Conservation (phyloP, 176 grass and related monocot species). For the Leersia perrieri region DNA sequence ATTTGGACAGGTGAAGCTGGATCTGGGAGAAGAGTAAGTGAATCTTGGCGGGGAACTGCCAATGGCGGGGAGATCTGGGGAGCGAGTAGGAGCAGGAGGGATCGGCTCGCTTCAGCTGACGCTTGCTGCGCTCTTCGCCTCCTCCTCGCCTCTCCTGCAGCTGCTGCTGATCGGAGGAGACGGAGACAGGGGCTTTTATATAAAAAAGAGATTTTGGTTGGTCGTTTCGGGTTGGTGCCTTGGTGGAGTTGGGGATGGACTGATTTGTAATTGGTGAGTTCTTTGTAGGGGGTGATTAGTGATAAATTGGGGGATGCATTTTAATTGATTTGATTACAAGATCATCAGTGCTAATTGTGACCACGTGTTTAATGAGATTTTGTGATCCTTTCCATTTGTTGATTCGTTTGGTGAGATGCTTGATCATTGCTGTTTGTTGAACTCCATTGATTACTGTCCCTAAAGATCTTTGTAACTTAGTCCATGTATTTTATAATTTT, state of each 20-base stretch:
- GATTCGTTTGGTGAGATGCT: background rate
- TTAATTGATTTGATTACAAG: conserved; percentile 4
- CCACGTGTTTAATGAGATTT: conserved; percentile 29
- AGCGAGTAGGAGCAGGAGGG: background rate
- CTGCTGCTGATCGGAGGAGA: conserved; percentile 41
- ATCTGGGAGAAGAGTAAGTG: conserved; percentile 29
- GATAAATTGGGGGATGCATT: background rate
- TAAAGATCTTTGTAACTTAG: background rate
- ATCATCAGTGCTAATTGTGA: background rate
- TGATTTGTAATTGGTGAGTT: background rate
- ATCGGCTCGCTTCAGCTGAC: conserved; percentile 13
- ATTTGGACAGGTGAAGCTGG: background rate
- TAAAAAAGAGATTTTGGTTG: conserved; percentile 19
- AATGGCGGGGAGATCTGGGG: conserved; percentile 25
- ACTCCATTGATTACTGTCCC: background rate
- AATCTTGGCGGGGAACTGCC: conserved; percentile 16
- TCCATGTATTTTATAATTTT: background rate
- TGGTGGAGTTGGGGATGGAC: conserved; percentile 6
- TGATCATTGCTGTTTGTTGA: background rate
- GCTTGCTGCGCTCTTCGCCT: conserved; percentile 15
- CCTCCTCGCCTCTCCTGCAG: conserved; percentile 21
- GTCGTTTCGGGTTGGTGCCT: conserved; percentile 39
- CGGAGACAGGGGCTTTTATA: conserved; percentile 40
- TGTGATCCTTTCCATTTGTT: background rate
- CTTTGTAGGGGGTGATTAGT: background rate